A percentile compares a stretch with the other conserved stretches of the same genome.
Conservation (phyloP, 2,329 filamentous ascomycete genomes). For the Xylaria sp. region DNA sequence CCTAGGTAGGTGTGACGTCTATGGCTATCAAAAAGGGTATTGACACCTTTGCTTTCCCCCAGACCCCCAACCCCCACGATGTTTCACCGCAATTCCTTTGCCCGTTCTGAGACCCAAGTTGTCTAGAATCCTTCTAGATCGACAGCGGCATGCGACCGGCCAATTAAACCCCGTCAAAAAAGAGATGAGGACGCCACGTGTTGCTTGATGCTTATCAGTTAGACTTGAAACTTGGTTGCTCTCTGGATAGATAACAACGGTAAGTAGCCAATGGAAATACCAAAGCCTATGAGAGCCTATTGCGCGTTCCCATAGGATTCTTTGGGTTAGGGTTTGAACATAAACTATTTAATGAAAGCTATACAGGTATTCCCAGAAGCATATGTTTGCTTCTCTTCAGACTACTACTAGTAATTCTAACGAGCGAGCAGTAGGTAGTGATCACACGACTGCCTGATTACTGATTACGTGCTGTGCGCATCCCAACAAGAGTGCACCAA, state of each 20-base stretch:
- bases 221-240: slow-evolving; percentile 11
- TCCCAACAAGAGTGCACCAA: slow-evolving; percentile 1
- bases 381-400: background rate
- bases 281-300: background rate
- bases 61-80: slow-evolving; percentile 34
- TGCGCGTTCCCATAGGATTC: background rate
- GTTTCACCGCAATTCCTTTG: slow-evolving; percentile 39
- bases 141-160: slow-evolving; percentile 33
- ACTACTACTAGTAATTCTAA: background rate
- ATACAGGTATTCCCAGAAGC: background rate
- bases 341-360: background rate
- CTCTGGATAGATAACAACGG: no score
- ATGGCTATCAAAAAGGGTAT: background rate
- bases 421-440: background rate
- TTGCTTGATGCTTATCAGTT: slow-evolving; percentile 40
- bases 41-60: background rate
- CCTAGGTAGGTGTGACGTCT: slow-evolving; percentile 17
- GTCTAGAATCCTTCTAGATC: slow-evolving; percentile 48
- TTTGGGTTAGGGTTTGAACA: slow-evolving; percentile 7
- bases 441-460: slow-evolving; percentile 8
- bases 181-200: slow-evolving; percentile 27
- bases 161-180: slow-evolving; percentile 34
- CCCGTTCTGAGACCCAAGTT: slow-evolving; percentile 38
- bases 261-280: background rate
- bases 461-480: background rate